Percentiles rank a stretch among this genome's conserved stretches.
Evolutionary conservation across 2,329 filamentous ascomycete genomes (phyloP).

Genomic region (Fusarium agapanthi): DNA sequence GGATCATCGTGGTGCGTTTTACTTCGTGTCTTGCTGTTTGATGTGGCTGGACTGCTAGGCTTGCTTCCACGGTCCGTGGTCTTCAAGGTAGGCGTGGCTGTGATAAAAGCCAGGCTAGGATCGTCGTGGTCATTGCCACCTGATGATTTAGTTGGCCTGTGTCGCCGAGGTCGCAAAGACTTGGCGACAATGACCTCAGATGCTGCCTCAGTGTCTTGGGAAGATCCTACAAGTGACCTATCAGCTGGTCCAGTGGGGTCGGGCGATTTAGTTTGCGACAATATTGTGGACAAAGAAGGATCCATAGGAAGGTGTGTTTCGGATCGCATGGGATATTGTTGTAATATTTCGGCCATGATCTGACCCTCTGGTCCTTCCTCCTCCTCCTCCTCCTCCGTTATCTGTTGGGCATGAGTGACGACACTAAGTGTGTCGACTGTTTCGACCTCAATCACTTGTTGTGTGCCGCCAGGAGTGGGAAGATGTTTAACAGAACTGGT

Average conservation of each 20-base stretch:
- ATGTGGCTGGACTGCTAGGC: slow-evolving; percentile 25
- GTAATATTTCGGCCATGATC: slow-evolving; percentile 44
- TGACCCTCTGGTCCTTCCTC: slow-evolving; percentile 42
- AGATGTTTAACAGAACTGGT: slow-evolving; percentile 21
- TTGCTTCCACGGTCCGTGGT: slow-evolving; percentile 23
- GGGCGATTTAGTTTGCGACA: slow-evolving; percentile 18
- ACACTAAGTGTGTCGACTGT: slow-evolving; percentile 16
- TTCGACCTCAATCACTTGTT: slow-evolving; percentile 28
- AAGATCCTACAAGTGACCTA: slow-evolving; percentile 6
- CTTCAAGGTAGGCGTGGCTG: slow-evolving; percentile 18
- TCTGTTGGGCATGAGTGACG: slow-evolving; percentile 9
- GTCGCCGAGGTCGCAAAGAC: slow-evolving; percentile 44
- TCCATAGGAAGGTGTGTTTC: slow-evolving; percentile 8
- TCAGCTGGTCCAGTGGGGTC: slow-evolving; percentile 12
- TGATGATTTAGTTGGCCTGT: slow-evolving; percentile 35
- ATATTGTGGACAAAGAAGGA: slow-evolving; percentile 12
- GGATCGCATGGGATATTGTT: slow-evolving; percentile 36
- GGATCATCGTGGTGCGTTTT: slow-evolving; percentile 38
- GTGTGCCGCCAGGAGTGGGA: slow-evolving; percentile 38
- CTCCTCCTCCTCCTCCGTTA: slow-evolving; percentile 34
- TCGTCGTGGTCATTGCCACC: slow-evolving; percentile 39
- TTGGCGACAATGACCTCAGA: slow-evolving; percentile 42
- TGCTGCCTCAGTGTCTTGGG: slow-evolving; percentile 20
- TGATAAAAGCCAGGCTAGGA: slow-evolving; percentile 45
- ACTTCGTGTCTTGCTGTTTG: slow-evolving; percentile 42